Evolutionary conservation across 2,329 filamentous ascomycete species (phyloP).

Genomic region (Hypoxylon rubiginosum): DNA sequence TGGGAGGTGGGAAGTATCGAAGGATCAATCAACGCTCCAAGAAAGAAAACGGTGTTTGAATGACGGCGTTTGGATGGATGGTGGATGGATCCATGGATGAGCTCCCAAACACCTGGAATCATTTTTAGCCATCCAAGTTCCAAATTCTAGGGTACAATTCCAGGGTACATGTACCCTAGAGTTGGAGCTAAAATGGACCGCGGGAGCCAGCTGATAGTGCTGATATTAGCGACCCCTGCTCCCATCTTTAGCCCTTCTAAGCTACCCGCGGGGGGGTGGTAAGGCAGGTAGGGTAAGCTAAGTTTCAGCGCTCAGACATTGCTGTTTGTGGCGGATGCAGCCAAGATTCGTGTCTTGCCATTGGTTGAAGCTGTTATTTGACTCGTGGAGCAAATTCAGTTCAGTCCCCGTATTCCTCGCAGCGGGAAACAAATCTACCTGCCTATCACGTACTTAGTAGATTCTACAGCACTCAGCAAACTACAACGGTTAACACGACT

Average conservation of each 20-base stretch:
- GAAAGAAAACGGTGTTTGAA: too few relatives aligned
- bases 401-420: too few relatives aligned
- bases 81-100: too few relatives aligned
- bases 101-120: too few relatives aligned
- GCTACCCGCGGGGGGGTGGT: not conserved
- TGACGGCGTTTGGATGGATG: too few relatives aligned
- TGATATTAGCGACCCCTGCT: not conserved
- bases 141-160: too few relatives aligned
- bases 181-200: not conserved
- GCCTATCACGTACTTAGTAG: too few relatives aligned
- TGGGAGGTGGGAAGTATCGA: too few relatives aligned
- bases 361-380: constrained; percentile 27
- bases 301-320: constrained; percentile 36
- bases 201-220: not conserved
- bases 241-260: not conserved
- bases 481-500: not conserved
- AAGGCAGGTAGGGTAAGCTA: constrained; percentile 23
- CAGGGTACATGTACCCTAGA: not conserved
- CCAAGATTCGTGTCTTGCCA: constrained; percentile 14
- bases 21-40: too few relatives aligned
- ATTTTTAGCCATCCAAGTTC: too few relatives aligned
- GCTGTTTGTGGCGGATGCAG: constrained; percentile 42
- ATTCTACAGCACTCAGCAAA: not conserved
- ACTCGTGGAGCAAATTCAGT: not conserved
- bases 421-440: too few relatives aligned